phyloP scores from a whole-genome alignment of 345 rosid genomes.

The Sisymbrium altissimum region DNA sequence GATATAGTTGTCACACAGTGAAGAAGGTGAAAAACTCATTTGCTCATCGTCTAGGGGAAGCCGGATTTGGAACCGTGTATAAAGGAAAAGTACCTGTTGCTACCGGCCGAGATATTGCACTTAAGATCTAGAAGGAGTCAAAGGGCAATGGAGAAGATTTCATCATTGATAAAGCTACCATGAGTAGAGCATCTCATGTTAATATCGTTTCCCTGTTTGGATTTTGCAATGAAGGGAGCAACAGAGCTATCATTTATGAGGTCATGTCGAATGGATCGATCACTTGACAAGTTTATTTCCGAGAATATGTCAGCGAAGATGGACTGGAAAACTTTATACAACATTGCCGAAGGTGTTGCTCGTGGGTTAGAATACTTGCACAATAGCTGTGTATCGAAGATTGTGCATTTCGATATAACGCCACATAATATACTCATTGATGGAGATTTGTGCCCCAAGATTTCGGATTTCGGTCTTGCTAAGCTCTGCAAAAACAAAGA shows the following conservation, averaged over 20 bases:
- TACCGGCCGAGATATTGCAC: slow-evolving; percentile 34
- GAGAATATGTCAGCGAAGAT: not conserved
- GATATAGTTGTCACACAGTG: too few relatives aligned
- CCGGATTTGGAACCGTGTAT: slow-evolving; percentile 38
- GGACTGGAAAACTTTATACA: slow-evolving; percentile 29
- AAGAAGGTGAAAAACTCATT: too few relatives aligned
- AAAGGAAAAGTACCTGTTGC: slow-evolving; percentile 29
- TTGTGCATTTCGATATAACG: slow-evolving; percentile 48
- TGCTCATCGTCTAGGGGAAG: slow-evolving; percentile 35
- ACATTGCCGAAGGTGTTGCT: slow-evolving; percentile 35
- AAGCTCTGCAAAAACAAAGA: slow-evolving; percentile 32
- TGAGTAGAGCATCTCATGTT: slow-evolving; percentile 48
- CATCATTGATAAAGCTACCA: slow-evolving; percentile 43
- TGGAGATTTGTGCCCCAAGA: slow-evolving; percentile 35
- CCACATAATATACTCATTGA: slow-evolving; percentile 35
- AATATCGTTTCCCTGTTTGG: slow-evolving; percentile 33
- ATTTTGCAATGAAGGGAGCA: slow-evolving; percentile 22
- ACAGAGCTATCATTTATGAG: slow-evolving; percentile 38
- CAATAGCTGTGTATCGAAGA: slow-evolving; percentile 35
- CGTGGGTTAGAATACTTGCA: slow-evolving; percentile 45
- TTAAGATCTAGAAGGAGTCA: slow-evolving; percentile 34
- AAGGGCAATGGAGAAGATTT: slow-evolving; percentile 43
- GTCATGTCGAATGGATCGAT: slow-evolving; percentile 44
- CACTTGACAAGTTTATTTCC: slow-evolving; percentile 37
- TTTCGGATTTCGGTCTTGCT: slow-evolving; percentile 45